phyloP scores from a whole-genome alignment of 345 rosid species.

The Lepidium aucheri region DNA sequence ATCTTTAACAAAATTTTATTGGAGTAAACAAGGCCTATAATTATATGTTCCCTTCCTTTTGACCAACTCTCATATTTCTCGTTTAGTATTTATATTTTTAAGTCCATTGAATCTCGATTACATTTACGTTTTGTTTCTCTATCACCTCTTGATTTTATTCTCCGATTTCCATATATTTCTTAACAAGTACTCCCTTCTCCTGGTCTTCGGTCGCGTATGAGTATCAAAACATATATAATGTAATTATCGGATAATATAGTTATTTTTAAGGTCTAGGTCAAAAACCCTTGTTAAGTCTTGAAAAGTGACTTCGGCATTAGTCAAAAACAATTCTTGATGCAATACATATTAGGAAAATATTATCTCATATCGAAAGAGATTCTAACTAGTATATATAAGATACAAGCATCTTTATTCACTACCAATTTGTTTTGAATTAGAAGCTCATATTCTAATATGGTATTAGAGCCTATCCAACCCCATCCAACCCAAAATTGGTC shows the following conservation, averaged over 20 bases:
- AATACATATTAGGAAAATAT: too few species aligned
- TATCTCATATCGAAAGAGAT: too few species aligned
- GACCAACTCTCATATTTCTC: conserved; percentile 27
- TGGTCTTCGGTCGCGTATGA: neutral
- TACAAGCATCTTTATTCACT: too few species aligned
- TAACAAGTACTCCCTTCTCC: neutral
- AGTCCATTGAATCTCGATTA: conserved; percentile 16
- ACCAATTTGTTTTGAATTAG: too few species aligned
- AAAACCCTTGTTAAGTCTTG: neutral
- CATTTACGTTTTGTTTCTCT: neutral
- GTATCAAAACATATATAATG: neutral
- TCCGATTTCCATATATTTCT: neutral
- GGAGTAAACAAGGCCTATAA: conserved; percentile 25
- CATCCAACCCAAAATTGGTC: too few species aligned
- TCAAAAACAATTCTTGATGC: too few species aligned
- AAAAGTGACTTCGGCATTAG: neutral
- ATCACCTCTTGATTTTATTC: conserved; percentile 1
- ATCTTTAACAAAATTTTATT: conserved; percentile 18
- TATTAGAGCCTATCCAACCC: too few species aligned
- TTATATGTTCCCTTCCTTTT: conserved; percentile 21
- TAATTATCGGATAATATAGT: neutral
- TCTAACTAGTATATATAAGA: too few species aligned
- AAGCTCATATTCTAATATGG: too few species aligned
- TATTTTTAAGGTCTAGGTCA: neutral
- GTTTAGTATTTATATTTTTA: conserved; percentile 4